Evolutionary conservation across 768 basidiomycete genomes (phyloP), one percentile per base, ranked within the genome.

Genomic region (Lentinus tigrinus): DNA sequence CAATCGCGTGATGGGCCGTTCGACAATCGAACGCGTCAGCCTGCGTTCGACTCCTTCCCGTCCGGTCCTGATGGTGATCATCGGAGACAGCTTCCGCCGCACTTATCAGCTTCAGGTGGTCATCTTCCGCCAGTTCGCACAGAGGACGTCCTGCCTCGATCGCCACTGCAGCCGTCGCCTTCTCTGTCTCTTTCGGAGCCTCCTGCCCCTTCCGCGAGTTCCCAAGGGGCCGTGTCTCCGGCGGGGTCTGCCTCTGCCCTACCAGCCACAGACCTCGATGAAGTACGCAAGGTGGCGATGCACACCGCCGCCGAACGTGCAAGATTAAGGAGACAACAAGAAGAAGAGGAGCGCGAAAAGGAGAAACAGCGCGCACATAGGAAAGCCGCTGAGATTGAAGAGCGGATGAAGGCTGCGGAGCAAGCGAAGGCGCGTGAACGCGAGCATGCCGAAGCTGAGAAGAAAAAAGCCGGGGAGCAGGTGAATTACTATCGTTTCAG

Each of bases 251-350:
- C 63, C 8, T 39, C 66, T 11, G 50, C 62, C n/a, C 38, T 60
- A 17, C 57, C 68, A n/a, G 40, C 64, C 1, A 57, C 66, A 23
- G 71, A 71, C 55, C 27, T 89, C 28, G 88, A 92, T 50, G 84
- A 84, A 51, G 81, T 76, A n/a, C 80, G 82, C 56, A 89, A 89
- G 69, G 84, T 85, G 46, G 74, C 86, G 17, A 94, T 95, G 93
- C 92, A 93, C 58, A 81, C 72, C 54, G 90, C 90, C 6, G 93
- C 93, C 2, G 92, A 91, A 60, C 82, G 92, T 39, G 93, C 93
- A 6, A 87, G 84, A 66, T 81, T 88, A 60, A 78, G 93, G 53
- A 77, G 91, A 47, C 87, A 91, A 65, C 81, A 88, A 50, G 93
- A 95, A 64, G 94, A 95, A 68, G 88, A 85, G 60, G 87, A 90